Conservation (phyloP, 1,139 yeast species). For the Pneumocystis oryctolagi region DNA sequence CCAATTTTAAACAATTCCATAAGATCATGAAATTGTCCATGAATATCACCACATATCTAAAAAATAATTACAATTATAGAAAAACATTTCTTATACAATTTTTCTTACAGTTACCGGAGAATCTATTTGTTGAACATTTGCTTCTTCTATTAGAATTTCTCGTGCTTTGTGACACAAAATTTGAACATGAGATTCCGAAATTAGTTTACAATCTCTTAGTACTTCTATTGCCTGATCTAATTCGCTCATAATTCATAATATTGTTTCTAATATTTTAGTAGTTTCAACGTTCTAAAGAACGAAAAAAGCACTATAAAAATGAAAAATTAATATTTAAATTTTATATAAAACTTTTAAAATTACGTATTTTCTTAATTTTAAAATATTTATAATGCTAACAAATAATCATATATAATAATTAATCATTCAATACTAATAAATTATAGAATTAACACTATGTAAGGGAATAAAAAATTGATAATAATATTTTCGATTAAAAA, state of each 20-base stretch:
- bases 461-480: too few relatives aligned
- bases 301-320: not conserved
- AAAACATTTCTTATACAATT: not conserved
- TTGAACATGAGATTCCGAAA: conserved; percentile 69
- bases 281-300: not conserved
- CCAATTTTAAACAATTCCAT: conserved; percentile 76
- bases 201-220: conserved; percentile 62
- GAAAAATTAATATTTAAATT: too few relatives aligned
- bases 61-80: not conserved
- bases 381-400: too few relatives aligned
- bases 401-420: too few relatives aligned
- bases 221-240: conserved; percentile 34
- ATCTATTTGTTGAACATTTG: conserved; percentile 85
- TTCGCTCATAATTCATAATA: not conserved
- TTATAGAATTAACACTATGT: too few relatives aligned
- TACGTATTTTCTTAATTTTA: too few relatives aligned
- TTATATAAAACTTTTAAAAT: too few relatives aligned
- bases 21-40: conserved; percentile 90
- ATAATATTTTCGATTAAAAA: too few relatives aligned
- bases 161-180: conserved; percentile 79
- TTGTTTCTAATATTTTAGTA: not conserved
- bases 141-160: conserved; percentile 77
- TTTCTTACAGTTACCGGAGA: conserved; percentile 68
- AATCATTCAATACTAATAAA: too few relatives aligned
- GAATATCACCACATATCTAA: conserved; percentile 85